Conservation (phyloP, 371 early-diverging fungal genomes). For the Lichtheimia hyalospora region DNA sequence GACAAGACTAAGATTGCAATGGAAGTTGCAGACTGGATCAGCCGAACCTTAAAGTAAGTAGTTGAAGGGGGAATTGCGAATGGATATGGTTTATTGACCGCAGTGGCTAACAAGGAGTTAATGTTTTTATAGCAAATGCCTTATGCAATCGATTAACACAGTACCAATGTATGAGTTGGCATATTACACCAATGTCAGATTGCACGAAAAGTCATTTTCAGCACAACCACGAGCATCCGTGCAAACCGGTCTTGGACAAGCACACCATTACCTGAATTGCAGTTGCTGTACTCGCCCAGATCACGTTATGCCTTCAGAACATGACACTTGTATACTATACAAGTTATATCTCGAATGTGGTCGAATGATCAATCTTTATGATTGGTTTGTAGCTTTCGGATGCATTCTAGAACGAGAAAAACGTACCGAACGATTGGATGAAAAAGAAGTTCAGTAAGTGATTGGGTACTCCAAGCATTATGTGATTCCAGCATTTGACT, state of each 20-base stretch:
- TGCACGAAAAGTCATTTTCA: constrained; percentile 80
- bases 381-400: constrained; percentile 87
- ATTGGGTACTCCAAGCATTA: neutral
- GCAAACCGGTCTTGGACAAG: constrained; percentile 80
- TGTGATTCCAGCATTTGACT: neutral
- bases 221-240: constrained; percentile 83
- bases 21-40: constrained; percentile 49
- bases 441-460: constrained; percentile 51
- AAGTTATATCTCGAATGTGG: constrained; percentile 90
- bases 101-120: constrained; percentile 25
- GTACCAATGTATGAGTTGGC: constrained; percentile 71
- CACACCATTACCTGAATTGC: constrained; percentile 76
- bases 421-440: constrained; percentile 29
- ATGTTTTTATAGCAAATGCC: constrained; percentile 9
- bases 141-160: constrained; percentile 51
- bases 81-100: neutral
- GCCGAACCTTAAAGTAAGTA: constrained; percentile 38
- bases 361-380: constrained; percentile 89
- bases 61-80: neutral
- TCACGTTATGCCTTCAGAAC: constrained; percentile 61
- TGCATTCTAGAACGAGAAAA: constrained; percentile 59
- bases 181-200: constrained; percentile 67
- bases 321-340: constrained; percentile 85
- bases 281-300: constrained; percentile 56
- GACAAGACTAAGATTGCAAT: constrained; percentile 44